These are phyloP conservation scores for Fusarium keratoplasticum DNA, from an alignment of 2,329 filamentous ascomycete species.

Conservation along the genomic window DNA sequence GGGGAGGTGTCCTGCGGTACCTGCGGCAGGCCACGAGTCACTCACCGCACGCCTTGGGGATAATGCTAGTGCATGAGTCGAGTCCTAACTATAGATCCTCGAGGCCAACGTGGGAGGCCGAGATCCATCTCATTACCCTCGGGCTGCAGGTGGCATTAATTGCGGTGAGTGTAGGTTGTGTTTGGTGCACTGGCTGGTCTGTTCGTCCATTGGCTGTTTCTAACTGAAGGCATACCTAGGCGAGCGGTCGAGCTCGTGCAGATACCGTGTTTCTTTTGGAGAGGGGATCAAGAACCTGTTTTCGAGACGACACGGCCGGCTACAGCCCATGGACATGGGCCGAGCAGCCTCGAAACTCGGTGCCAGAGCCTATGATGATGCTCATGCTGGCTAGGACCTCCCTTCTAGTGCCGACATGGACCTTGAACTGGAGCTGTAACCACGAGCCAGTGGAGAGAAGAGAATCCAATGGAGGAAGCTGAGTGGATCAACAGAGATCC, in stretches of 20 bases:
- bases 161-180: slow-evolving; percentile 3
- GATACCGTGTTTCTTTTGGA: neutral
- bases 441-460: slow-evolving; percentile 7
- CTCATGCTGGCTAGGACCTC: neutral
- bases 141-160: neutral
- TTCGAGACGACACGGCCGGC: neutral
- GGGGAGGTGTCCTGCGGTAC: neutral
- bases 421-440: neutral
- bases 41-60: neutral
- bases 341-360: neutral
- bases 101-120: neutral
- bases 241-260: neutral
- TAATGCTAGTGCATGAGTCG: neutral
- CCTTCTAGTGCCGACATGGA: neutral
- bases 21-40: slow-evolving; percentile 12
- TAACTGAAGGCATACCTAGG: neutral
- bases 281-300: neutral
- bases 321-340: neutral
- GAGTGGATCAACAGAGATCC: neutral
- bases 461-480: neutral
- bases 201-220: neutral
- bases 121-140: slow-evolving; percentile 5
- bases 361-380: slow-evolving; percentile 1
- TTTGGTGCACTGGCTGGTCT: slow-evolving; percentile 2
- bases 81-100: neutral